Evolutionary conservation across 129 eudicot genomes (phyloP), one percentile per base, ranked within the genome.

Genomic region (Deinandra increscens): DNA sequence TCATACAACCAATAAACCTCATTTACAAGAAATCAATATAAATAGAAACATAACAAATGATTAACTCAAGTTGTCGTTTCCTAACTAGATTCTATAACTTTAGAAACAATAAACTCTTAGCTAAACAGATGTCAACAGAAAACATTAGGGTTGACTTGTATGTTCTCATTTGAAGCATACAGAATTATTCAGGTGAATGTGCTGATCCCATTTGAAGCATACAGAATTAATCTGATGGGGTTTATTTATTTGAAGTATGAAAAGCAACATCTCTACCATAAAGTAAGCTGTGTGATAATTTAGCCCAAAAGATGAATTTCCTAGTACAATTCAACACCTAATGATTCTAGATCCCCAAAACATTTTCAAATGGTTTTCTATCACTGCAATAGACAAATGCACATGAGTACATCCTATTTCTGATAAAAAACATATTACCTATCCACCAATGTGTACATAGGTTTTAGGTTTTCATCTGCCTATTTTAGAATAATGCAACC

Each of bases 401-500:
- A 42, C 1, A 42, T 42, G 46, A 42, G 46, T 9, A 10, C 4
- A 42, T 42, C 26, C 39, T 69, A 54, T 5, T 23, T 22, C 50
- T 29, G 18, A 70, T 26, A 26, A 31, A 61, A 60, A 22, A 22
- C 68, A n/a, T 11, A 19, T 31, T 45, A 14, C 26, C 50, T 36
- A 19, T 60, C 17, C 22, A 45, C 41, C 10, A 62, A 46, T 62
- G 53, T 48, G 51, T 33, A 58, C 29, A 59, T 15, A 56, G 3
- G 50, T 70, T 71, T 71, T 5, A 59, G 14, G 23, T 66, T 31
- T 51, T 39, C 60, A 34, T 41, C 14, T 54, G 23, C 45, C 42
- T 70, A 39, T n/a, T 70, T 26, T 56, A 44, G 31, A 42, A 70
- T 53, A 15, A 71, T 42, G 67, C 17, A 58, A 44, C 68, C 45